Conservation (phyloP, 495 filamentous ascomycete species). For the Apiosordaria backusii region DNA sequence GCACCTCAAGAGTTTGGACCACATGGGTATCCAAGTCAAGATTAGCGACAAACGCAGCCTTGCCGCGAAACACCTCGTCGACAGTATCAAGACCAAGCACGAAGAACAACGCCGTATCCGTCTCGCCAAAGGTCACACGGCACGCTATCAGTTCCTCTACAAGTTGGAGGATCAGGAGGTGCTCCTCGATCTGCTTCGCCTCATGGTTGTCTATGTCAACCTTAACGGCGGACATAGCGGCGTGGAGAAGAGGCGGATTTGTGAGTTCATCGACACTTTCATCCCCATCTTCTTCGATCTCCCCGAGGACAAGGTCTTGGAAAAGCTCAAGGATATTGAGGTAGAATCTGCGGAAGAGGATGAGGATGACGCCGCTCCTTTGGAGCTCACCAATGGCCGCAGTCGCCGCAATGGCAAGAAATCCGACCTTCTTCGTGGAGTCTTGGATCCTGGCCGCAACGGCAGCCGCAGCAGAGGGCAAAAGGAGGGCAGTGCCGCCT, state of each 20-base stretch:
- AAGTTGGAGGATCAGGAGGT: conserved; percentile 73
- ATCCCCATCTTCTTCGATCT: conserved; percentile 86
- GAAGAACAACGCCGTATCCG: conserved; percentile 74
- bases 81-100: conserved; percentile 79
- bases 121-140: conserved; percentile 54
- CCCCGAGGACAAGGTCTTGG: conserved; percentile 68
- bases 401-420: conserved; percentile 70
- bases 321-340: conserved; percentile 69
- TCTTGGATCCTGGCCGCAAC: conserved; percentile 74
- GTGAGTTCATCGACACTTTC: conserved; percentile 83
- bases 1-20: conserved; percentile 93
- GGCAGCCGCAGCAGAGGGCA: conserved; percentile 56
- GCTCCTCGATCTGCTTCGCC: conserved; percentile 72
- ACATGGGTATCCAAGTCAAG: conserved; percentile 85
- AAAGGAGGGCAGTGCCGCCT: conserved; percentile 68
- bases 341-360: conserved; percentile 64
- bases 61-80: conserved; percentile 76
- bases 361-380: conserved; percentile 55
- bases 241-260: conserved; percentile 69
- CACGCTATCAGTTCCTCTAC: conserved; percentile 70
- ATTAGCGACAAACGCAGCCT: conserved; percentile 84
- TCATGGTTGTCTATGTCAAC: conserved; percentile 74
- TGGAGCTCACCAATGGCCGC: conserved; percentile 56
- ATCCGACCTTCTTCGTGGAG: conserved; percentile 76
- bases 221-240: conserved; percentile 61